Evolutionary conservation across 306 rosid genomes (phyloP), one percentile per base, ranked within the genome.

Genomic region (Vachellia collinsii): DNA sequence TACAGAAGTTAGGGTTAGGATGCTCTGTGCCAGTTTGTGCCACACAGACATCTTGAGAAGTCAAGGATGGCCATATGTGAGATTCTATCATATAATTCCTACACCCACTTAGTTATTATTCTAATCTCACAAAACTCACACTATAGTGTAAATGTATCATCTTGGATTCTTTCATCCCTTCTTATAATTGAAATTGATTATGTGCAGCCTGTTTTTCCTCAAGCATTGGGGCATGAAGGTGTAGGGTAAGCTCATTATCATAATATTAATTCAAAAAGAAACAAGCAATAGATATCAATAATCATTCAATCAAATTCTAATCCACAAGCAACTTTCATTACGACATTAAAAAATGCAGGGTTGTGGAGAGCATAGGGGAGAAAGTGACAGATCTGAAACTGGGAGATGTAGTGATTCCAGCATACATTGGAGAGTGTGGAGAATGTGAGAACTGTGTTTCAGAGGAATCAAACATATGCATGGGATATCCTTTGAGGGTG

Each of bases 141-240:
- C 8, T 7, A 29, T 2, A 17, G n/a, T 17, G 22, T 12, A 46
- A 46, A 13, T 46, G 16, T 8, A 51, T 22, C 58, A 51, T 51
- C 1, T 50, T 44, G 48, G 12, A 44, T 44, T 44, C 48, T 44
- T 2, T 44, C 48, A 10, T 44, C 48, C 12, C 8, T 44, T 44
- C 48, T 44, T 44, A 44, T 44, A 44, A 44, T 46, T 46, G 10
- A 46, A 29, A 29, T 29, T 29, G 34, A 29, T 29, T 0, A 29
- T 56, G 61, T 3, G 63, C 88, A 90, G 90, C 76, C 75, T 11
- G 37, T 23, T 16, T 88, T 80, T 77, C 94, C 94, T 70, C 69
- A 81, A 75, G 90, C 88, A 65, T 77, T 81, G n/a, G 92, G 92
- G 3, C 94, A 88, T 20, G 94, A 90, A 81, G 94, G 94, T 58